phyloP scores from a whole-genome alignment of 1,284 basidiomycete genomes.

The Sanghuangporus baumii region DNA sequence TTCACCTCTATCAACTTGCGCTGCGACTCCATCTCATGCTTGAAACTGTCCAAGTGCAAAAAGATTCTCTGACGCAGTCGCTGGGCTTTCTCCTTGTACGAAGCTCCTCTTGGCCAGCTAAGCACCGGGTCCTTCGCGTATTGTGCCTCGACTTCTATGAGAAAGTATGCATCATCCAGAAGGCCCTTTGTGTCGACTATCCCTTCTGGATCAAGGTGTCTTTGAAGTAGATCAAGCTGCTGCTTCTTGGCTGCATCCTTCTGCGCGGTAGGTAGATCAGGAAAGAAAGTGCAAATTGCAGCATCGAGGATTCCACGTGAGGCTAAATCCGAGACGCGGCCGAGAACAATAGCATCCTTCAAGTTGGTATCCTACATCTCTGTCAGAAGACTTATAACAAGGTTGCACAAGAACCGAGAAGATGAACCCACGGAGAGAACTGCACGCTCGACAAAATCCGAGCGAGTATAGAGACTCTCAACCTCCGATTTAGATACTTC shows the following conservation, averaged over 20 bases:
- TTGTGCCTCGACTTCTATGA: background rate
- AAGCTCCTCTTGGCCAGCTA: background rate
- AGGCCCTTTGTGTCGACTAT: background rate
- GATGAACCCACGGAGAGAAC: too few relatives aligned
- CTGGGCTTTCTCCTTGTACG: background rate
- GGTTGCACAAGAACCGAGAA: too few relatives aligned
- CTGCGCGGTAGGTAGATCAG: background rate
- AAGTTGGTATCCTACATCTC: background rate
- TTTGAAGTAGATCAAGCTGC: background rate
- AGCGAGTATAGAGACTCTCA: too few relatives aligned
- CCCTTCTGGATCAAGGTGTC: background rate
- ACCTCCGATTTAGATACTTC: too few relatives aligned
- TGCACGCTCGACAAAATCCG: too few relatives aligned
- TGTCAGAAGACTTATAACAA: background rate
- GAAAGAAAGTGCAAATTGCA: background rate
- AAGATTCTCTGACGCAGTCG: background rate
- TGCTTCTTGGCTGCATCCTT: background rate
- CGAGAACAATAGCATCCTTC: too few relatives aligned
- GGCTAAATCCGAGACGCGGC: too few relatives aligned
- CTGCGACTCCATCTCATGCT: background rate
- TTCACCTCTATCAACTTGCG: background rate
- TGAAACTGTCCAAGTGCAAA: background rate
- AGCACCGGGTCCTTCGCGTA: background rate
- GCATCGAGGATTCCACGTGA: background rate
- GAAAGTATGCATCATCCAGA: background rate